A percentile compares a stretch with the other conserved stretches of the same genome.
phyloP scores from a whole-genome alignment of 2,329 filamentous ascomycete genomes.

The Trichoderma polysporum region DNA sequence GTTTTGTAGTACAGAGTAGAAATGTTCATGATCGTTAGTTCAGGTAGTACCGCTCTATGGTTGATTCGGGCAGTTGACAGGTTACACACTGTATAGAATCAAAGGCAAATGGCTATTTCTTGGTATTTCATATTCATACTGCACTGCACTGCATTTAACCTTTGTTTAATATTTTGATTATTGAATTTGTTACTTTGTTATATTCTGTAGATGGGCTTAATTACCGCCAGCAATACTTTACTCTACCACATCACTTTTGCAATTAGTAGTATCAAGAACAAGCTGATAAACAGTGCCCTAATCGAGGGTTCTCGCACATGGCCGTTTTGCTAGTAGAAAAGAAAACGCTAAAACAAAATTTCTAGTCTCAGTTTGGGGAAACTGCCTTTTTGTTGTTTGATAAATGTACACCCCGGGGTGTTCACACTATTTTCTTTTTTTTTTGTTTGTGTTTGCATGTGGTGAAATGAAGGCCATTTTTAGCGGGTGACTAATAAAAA shows the following conservation, averaged over 20 bases:
- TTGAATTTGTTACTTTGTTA: no score
- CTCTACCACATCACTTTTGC: not conserved
- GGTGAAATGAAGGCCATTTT: slow-evolving; percentile 3
- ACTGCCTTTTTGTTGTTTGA: not conserved
- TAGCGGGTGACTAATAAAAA: not conserved
- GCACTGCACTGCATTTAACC: not conserved
- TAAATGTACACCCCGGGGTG: not conserved
- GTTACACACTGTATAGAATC: not conserved
- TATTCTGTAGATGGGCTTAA: no score
- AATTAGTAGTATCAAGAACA: no score
- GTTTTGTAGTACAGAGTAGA: not conserved
- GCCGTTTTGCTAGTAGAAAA: not conserved
- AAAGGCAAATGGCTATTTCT: no score
- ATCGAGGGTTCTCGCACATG: not conserved
- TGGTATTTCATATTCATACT: no score
- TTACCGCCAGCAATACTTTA: no score
- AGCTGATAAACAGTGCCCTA: slow-evolving; percentile 7
- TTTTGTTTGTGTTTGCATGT: not conserved
- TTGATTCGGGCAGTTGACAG: not conserved
- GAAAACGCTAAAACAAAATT: not conserved
- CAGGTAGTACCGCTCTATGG: not conserved
- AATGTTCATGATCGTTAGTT: not conserved
- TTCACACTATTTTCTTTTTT: not conserved
- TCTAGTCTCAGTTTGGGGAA: not conserved
- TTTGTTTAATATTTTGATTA: no score